Conservation (phyloP, 75 land plant species). For the Pinus taeda region DNA sequence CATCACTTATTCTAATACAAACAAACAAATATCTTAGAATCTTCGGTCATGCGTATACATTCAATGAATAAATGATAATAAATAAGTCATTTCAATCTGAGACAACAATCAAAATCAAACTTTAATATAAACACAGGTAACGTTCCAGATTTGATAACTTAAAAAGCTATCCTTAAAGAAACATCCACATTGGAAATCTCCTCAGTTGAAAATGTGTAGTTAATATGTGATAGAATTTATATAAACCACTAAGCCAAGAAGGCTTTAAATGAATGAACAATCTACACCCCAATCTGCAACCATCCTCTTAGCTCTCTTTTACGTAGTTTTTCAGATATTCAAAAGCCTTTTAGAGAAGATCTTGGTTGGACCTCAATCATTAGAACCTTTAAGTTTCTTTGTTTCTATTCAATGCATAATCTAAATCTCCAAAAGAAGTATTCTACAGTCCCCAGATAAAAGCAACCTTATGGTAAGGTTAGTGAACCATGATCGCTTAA, state of each 20-base stretch:
- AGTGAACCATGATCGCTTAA: too few species aligned
- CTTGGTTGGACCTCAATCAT: neutral
- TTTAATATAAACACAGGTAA: neutral
- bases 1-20: slow-evolving; percentile 1
- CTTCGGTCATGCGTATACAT: neutral
- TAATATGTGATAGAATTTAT: neutral
- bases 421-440: neutral
- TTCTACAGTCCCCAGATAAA: neutral
- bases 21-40: neutral
- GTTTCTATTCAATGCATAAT: neutral
- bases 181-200: neutral
- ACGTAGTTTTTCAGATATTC: neutral
- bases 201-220: neutral
- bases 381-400: neutral
- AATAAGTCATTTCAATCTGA: neutral
- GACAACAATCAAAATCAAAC: neutral
- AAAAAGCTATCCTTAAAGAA: neutral
- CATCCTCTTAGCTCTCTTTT: neutral
- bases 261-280: too few species aligned
- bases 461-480: too few species aligned
- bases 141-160: neutral
- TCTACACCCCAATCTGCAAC: neutral
- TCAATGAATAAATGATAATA: slow-evolving; percentile 11
- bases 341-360: neutral
- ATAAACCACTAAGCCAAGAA: neutral